A percentile compares a stretch with the other conserved stretches of the same genome.
Evolutionary conservation across 2,329 filamentous ascomycete genomes (phyloP).

Genomic region (Ascochyta rabiei): DNA sequence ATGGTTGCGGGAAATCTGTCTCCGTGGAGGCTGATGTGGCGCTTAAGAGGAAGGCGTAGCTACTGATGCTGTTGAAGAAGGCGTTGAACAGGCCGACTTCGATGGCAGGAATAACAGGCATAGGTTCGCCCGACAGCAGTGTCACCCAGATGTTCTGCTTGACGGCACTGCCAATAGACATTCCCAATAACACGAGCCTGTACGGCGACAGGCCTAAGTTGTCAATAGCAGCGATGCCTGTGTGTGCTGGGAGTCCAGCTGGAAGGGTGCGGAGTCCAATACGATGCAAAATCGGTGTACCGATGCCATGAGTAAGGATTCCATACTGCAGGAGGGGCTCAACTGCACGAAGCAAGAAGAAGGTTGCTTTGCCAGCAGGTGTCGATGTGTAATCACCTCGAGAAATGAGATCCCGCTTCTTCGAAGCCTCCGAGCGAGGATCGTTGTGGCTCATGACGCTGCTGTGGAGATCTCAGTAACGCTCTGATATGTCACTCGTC

Average conservation of each 20-base stretch:
- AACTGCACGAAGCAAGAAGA: conserved; percentile 55
- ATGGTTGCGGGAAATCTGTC: conserved; percentile 47
- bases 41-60: conserved; percentile 59
- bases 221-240: conserved; percentile 49
- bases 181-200: conserved; percentile 58
- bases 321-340: conserved; percentile 58
- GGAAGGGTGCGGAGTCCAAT: conserved; percentile 55
- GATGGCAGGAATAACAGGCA: conserved; percentile 53
- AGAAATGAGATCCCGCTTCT: conserved; percentile 45
- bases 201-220: conserved; percentile 57
- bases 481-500: background rate
- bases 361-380: conserved; percentile 48
- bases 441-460: conserved; percentile 28
- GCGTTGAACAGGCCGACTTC: conserved; percentile 60
- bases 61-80: conserved; percentile 61
- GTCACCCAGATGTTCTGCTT: conserved; percentile 65
- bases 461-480: background rate
- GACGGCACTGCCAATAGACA: conserved; percentile 58
- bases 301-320: conserved; percentile 54
- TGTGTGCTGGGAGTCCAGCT: conserved; percentile 49
- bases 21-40: conserved; percentile 56
- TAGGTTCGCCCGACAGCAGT: conserved; percentile 56
- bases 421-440: conserved; percentile 38
- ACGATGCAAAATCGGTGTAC: conserved; percentile 51
- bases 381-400: conserved; percentile 51